Conservation (phyloP, 257 asterid genomes). For the Linderniella brevidens region DNA sequence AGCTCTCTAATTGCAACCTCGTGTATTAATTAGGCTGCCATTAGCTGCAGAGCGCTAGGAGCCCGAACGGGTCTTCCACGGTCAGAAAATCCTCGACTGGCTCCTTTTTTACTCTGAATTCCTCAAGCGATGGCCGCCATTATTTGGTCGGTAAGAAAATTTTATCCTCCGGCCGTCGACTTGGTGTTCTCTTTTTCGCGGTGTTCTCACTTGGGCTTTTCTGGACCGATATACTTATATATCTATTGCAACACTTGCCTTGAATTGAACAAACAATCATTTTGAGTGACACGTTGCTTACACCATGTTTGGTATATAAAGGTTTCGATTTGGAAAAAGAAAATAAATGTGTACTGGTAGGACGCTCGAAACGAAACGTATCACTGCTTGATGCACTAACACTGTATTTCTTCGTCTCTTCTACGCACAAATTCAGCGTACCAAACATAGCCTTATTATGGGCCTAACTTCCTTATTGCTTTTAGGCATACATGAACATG, state of each 20-base stretch:
- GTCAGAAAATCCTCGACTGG: conserved; percentile 49
- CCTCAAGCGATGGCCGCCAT: conserved; percentile 29
- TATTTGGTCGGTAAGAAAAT: conserved; percentile 9
- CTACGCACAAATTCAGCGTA: no score
- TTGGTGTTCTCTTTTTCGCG: conserved; percentile 32
- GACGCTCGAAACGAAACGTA: no score
- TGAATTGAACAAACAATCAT: conserved; percentile 8
- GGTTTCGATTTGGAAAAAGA: no score
- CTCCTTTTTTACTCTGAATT: conserved; percentile 42
- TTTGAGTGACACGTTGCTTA: no score
- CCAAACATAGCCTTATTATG: no score
- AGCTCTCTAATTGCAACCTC: conserved; percentile 11
- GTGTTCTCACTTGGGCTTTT: conserved; percentile 24
- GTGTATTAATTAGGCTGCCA: conserved; percentile 47
- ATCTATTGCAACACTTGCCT: conserved; percentile 23
- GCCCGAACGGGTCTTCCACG: conserved; percentile 80
- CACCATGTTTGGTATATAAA: no score
- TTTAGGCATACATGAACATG: no score
- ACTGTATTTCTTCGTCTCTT: no score
- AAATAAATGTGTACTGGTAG: no score
- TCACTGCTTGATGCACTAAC: no score
- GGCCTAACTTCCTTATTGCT: no score
- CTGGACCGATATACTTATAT: conserved; percentile 52
- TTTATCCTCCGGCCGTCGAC: conserved; percentile 16
- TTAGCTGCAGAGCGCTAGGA: conserved; percentile 74